Evolutionary conservation across 129 eudicot species (phyloP).

Genomic region (Pseudognaphalium luteoalbum): DNA sequence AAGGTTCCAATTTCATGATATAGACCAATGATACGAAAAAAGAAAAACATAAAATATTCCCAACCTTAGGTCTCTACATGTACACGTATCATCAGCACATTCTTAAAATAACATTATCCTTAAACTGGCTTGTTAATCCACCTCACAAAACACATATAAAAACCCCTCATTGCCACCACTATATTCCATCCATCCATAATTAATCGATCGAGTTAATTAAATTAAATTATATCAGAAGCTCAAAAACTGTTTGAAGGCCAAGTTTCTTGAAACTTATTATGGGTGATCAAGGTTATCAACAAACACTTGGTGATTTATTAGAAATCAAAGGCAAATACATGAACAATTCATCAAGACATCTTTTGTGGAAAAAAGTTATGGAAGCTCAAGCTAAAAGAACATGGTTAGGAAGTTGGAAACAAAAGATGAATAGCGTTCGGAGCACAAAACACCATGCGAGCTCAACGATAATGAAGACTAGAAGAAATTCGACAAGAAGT

Average conservation of each 20-base stretch:
- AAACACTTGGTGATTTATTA: slow-evolving; percentile 37
- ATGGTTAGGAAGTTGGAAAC: slow-evolving; percentile 37
- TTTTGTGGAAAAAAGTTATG: slow-evolving; percentile 38
- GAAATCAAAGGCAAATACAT: slow-evolving; percentile 32
- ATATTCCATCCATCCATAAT: slow-evolving; percentile 38
- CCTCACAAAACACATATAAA: slow-evolving; percentile 38
- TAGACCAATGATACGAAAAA: slow-evolving; percentile 13
- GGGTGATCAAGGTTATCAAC: slow-evolving; percentile 40
- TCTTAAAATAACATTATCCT: slow-evolving; percentile 39
- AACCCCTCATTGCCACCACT: slow-evolving; percentile 34
- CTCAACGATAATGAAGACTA: slow-evolving; percentile 17
- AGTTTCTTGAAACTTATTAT: slow-evolving; percentile 21
- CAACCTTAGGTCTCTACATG: slow-evolving; percentile 24
- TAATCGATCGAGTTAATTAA: slow-evolving; percentile 13
- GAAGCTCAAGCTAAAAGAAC: slow-evolving; percentile 38
- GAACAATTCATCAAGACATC: slow-evolving; percentile 28
- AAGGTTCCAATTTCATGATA: slow-evolving; percentile 16
- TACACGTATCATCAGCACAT: slow-evolving; percentile 38
- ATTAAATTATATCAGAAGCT: slow-evolving; percentile 9
- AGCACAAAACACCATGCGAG: slow-evolving; percentile 9
- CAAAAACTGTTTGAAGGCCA: slow-evolving; percentile 22
- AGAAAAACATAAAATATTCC: slow-evolving; percentile 9
- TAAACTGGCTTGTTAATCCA: slow-evolving; percentile 32
- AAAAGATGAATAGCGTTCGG: slow-evolving; percentile 19
- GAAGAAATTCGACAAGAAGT: slow-evolving; percentile 18